Conservation (phyloP, 169 alveolate genomes). For the Plasmodium knowlesi region DNA sequence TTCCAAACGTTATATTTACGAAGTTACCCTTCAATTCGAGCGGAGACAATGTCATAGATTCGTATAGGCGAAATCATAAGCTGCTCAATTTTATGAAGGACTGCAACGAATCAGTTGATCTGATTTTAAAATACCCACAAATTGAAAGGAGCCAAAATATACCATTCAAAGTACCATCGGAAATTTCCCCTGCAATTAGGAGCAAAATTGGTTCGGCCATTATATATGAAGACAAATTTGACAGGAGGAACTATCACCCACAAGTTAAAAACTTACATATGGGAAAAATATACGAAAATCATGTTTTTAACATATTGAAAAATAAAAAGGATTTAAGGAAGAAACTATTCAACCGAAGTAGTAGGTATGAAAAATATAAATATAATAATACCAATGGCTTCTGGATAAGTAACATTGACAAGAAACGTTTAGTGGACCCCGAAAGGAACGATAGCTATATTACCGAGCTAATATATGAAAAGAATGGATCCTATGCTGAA, state of each 20-base stretch:
- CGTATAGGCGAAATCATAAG: constrained; percentile 63
- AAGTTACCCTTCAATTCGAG: constrained; percentile 31
- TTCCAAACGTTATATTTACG: constrained; percentile 38
- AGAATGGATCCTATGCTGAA: constrained; percentile 27
- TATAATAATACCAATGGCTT: constrained; percentile 55
- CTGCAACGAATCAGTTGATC: constrained; percentile 56
- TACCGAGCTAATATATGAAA: constrained; percentile 66
- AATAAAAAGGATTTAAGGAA: constrained; percentile 69
- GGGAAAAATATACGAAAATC: constrained; percentile 65
- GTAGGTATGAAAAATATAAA: constrained; percentile 56
- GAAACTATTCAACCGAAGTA: constrained; percentile 30
- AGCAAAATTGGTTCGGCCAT: constrained; percentile 46
- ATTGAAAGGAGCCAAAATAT: background rate
- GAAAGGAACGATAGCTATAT: constrained; percentile 50
- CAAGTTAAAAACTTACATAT: constrained; percentile 60
- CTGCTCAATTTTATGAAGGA: constrained; percentile 65
- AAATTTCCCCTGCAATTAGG: constrained; percentile 27
- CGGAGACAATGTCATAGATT: constrained; percentile 44
- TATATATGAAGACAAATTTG: constrained; percentile 72
- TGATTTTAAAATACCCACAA: constrained; percentile 72
- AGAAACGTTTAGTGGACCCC: constrained; percentile 46
- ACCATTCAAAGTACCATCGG: constrained; percentile 29
- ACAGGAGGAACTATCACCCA: constrained; percentile 63
- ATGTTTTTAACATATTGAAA: constrained; percentile 58
- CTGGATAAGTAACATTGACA: constrained; percentile 74